Percentiles rank a stretch among this genome's conserved stretches.
Evolutionary conservation across 352 stramenopile genomes (phyloP).

Genomic region (Pythium guiyangense): DNA sequence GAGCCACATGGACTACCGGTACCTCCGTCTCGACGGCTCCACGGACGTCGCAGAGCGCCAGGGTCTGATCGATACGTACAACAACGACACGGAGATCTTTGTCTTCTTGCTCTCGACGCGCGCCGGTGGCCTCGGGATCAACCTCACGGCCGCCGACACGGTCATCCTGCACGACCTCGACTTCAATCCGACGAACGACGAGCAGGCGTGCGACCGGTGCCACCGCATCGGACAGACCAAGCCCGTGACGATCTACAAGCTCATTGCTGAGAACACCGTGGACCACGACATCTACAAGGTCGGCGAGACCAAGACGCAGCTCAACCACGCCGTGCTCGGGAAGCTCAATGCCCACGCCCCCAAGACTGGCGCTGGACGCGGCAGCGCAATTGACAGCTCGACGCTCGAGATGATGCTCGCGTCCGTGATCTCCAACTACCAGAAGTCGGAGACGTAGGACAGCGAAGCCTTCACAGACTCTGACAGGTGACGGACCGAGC

Average conservation of each 20-base stretch:
- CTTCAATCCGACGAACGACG: constrained; percentile 84
- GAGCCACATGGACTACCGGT: constrained; percentile 67
- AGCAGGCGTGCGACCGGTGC: constrained; percentile 87
- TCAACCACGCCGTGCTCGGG: constrained; percentile 82
- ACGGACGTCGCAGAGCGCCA: constrained; percentile 75
- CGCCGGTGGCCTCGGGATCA: constrained; percentile 97
- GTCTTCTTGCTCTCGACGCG: constrained; percentile 97
- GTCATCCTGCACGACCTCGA: constrained; percentile 88
- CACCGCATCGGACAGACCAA: constrained; percentile 90
- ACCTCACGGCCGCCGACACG: constrained; percentile 91
- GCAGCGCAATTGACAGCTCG: constrained; percentile 25
- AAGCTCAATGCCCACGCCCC: constrained; percentile 62
- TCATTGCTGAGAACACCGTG: constrained; percentile 88
- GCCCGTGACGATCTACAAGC: constrained; percentile 89
- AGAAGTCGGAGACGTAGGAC: constrained; percentile 29
- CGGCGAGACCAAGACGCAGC: constrained; percentile 77
- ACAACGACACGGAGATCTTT: constrained; percentile 91
- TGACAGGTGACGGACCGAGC: background rate
- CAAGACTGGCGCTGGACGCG: constrained; percentile 14
- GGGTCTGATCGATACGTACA: constrained; percentile 81
- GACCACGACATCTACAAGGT: constrained; percentile 92
- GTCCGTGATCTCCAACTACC: constrained; percentile 77
- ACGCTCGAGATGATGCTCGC: constrained; percentile 81
- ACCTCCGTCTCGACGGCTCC: constrained; percentile 74
- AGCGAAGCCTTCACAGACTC: background rate